A percentile compares a stretch with the other conserved stretches of the same genome.
Conservation (phyloP, 1,284 basidiomycete species). For the Ustilago hordei region DNA sequence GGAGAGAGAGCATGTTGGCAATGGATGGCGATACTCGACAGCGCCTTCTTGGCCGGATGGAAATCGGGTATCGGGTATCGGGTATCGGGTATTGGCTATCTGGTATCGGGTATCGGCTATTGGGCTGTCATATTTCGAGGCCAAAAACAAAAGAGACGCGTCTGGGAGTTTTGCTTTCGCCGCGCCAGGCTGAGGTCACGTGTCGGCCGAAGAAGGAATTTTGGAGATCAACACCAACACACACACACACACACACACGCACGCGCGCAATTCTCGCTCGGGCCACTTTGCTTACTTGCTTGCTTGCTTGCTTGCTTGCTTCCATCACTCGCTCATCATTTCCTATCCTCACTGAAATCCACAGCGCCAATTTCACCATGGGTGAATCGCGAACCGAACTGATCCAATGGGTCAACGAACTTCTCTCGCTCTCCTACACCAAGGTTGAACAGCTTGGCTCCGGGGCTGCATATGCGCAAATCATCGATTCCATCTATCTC, state of each 20-base stretch:
- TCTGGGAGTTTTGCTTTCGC: neutral
- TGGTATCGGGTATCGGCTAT: neutral
- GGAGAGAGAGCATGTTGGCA: no score
- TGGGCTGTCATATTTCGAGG: neutral
- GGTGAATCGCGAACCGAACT: constrained; percentile 80
- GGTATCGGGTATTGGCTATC: neutral
- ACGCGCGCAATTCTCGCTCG: constrained; percentile 4
- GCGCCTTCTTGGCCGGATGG: neutral
- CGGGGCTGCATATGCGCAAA: constrained; percentile 70
- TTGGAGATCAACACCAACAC: constrained; percentile 24
- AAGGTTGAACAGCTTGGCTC: constrained; percentile 84
- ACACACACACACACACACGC: constrained; percentile 4
- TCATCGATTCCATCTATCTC: constrained; percentile 89
- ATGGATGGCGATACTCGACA: neutral
- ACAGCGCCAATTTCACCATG: constrained; percentile 35
- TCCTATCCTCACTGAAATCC: neutral
- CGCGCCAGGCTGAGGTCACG: neutral
- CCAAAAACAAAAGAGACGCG: constrained; percentile 7
- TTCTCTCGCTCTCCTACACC: constrained; percentile 88
- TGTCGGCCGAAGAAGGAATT: constrained; percentile 18
- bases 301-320: neutral
- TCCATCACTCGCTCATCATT: neutral
- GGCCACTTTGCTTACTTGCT: constrained; percentile 5
- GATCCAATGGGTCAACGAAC: constrained; percentile 91
- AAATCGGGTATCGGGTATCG: neutral